Base-by-base conservation (phyloP, 2,329 filamentous ascomycete species). In the Drechslerella stenobrocha region DNA sequence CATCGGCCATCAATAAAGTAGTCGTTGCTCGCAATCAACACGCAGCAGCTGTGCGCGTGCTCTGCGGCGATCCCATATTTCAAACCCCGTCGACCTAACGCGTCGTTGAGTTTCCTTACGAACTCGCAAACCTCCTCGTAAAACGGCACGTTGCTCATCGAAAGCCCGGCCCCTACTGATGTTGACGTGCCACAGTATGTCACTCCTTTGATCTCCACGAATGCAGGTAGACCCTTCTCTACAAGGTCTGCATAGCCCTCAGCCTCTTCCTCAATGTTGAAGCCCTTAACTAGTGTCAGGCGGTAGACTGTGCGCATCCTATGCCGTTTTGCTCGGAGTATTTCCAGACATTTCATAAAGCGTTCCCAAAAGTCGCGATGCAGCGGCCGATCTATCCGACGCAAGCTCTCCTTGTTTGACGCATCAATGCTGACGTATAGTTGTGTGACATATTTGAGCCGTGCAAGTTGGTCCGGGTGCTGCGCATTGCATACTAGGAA, bases 351-450 rank as follows among this genome's bases (percentile, higher is more conserved):
- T 28, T 87, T 82, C 75, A 89, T 85, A 82, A 97, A 96, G 3
- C 93, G 86, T 78, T 96, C 91, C 93, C 92, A 97, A 78, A 95
- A 98, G 77, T 97, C 92, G 51, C 93, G 85, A 78, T 97, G 91
- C 2, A 98, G 82, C 0, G 92, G 93, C 0, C 92, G 81, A 76
- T 97, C 92, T 73, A 98, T 96, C 74, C 87, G 87, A 52, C 89
- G 85, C 28, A 97, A 82, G 13, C 86, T 89, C 67, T 96, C 91
- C 70, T 86, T 86, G 79, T 96, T 95, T 44, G 88, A 90, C 0
- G 93, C 93, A 74, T 98, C 92, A 74, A 97, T 96, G 57, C 88
- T 93, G 69, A 97, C 92, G 76, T 97, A 97, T 0, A 98, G 83
- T 77, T 97, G 93, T 0, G 92, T 98, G 11, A 96, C 91, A 24